Percentiles rank a stretch among this genome's conserved stretches.
Conservation (phyloP, 306 rosid species). For the Prunus mume region DNA sequence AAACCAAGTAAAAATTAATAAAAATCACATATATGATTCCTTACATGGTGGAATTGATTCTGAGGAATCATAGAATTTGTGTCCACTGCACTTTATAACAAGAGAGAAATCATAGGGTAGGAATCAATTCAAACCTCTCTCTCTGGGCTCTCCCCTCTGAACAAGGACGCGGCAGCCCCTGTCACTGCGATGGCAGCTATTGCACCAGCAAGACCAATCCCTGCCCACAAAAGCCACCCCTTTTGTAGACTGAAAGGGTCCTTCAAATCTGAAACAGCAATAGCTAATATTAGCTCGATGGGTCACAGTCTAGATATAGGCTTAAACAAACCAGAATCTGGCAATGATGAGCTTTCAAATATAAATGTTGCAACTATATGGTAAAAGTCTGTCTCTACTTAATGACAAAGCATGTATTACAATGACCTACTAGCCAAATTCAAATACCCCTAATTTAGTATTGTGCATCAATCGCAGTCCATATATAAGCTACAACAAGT, state of each 20-base stretch:
- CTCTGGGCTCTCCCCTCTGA: slow-evolving; percentile 66
- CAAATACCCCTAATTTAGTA: no score
- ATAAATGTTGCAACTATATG: background rate
- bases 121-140: slow-evolving; percentile 62
- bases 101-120: background rate
- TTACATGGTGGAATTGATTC: background rate
- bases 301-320: slow-evolving; percentile 16
- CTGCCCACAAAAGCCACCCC: slow-evolving; percentile 99
- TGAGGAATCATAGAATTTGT: background rate
- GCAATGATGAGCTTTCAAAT: slow-evolving; percentile 3
- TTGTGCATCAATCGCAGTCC: background rate
- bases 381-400: background rate
- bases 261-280: slow-evolving; percentile 60
- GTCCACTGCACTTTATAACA: background rate
- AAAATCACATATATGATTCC: slow-evolving; percentile 17
- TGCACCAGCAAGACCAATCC: slow-evolving; percentile 81
- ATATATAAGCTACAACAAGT: background rate
- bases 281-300: slow-evolving; percentile 12
- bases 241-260: slow-evolving; percentile 75
- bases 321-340: slow-evolving; percentile 8
- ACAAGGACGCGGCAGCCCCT: slow-evolving; percentile 64
- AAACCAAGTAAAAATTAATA: slow-evolving; percentile 33
- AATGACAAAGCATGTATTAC: no score
- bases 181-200: slow-evolving; percentile 63
- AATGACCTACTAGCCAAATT: no score